These are phyloP conservation scores for Euclidium syriacum DNA, from an alignment of 345 rosid species.

Conservation along the genomic window DNA sequence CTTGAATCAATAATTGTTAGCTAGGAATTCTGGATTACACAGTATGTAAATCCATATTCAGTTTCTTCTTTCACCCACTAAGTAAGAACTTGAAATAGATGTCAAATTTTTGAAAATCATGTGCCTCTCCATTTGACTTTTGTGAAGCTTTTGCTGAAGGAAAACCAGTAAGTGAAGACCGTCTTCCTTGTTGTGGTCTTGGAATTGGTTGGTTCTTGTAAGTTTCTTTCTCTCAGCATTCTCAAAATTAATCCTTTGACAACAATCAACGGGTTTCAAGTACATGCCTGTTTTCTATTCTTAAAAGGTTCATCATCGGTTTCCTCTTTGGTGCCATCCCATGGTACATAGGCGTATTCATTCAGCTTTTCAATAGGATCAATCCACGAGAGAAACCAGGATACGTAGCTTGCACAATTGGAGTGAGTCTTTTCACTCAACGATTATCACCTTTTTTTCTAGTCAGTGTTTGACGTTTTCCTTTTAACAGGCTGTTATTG, in stretches of 20 bases:
- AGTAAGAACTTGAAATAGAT: background rate
- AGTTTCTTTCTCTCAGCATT: conserved; percentile 18
- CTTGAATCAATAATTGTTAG: background rate
- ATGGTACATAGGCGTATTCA: conserved; percentile 67
- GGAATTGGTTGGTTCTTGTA: conserved; percentile 85
- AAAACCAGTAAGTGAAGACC: conserved; percentile 32
- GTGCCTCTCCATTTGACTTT: too few relatives aligned
- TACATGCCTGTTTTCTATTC: background rate
- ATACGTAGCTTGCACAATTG: conserved; percentile 68
- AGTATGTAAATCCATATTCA: background rate
- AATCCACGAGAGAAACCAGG: conserved; percentile 77
- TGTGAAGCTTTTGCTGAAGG: too few relatives aligned
- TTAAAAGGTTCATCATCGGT: conserved; percentile 68
- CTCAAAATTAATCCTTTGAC: background rate
- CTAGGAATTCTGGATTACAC: too few relatives aligned
- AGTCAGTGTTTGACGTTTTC: background rate
- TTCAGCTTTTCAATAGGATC: conserved; percentile 49
- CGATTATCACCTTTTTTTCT: background rate
- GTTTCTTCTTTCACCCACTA: background rate
- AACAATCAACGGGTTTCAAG: background rate
- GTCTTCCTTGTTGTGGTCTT: conserved; percentile 76
- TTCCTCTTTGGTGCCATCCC: conserved; percentile 76
- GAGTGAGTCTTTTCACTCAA: conserved; percentile 44
- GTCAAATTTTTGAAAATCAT: too few relatives aligned
- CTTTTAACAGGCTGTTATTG: conserved; percentile 19